Conservation (phyloP, 371 early-diverging fungal species). For the Dinochytrium kinnereticum region DNA sequence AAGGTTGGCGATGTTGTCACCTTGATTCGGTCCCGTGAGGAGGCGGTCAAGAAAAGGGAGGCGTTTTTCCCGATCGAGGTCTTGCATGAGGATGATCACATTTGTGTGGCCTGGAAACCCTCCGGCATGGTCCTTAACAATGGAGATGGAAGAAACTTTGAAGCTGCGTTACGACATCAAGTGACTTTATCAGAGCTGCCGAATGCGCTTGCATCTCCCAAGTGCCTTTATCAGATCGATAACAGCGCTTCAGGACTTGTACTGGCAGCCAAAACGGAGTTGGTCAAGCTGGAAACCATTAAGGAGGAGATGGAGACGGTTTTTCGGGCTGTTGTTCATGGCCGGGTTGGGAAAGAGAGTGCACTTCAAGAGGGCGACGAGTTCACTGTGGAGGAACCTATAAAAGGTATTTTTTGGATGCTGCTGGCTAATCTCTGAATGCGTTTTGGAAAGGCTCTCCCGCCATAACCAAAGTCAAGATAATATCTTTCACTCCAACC, state of each 20-base stretch:
- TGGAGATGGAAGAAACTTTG: background rate
- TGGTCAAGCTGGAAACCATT: background rate
- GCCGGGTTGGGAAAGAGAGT: constrained; percentile 16
- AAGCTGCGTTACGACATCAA: background rate
- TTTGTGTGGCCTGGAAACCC: constrained; percentile 8
- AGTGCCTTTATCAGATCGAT: background rate
- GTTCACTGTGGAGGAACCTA: constrained; percentile 8
- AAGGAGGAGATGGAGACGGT: background rate
- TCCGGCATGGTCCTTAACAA: background rate
- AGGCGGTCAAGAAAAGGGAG: background rate
- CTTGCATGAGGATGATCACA: background rate
- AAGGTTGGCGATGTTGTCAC: background rate
- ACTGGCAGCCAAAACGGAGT: background rate
- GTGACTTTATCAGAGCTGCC: background rate
- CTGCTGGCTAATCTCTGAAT: background rate
- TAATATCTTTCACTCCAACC: constrained; percentile 25
- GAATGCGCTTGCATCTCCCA: background rate
- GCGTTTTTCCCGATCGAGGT: background rate
- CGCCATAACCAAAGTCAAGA: constrained; percentile 17
- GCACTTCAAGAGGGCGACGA: constrained; percentile 23
- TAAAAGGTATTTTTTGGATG: background rate
- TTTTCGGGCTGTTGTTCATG: constrained; percentile 25
- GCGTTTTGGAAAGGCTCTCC: background rate
- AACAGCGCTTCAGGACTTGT: background rate
- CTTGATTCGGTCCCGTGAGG: background rate